Conservation (phyloP, 1,139 yeast genomes). For the Pichia sp. region DNA sequence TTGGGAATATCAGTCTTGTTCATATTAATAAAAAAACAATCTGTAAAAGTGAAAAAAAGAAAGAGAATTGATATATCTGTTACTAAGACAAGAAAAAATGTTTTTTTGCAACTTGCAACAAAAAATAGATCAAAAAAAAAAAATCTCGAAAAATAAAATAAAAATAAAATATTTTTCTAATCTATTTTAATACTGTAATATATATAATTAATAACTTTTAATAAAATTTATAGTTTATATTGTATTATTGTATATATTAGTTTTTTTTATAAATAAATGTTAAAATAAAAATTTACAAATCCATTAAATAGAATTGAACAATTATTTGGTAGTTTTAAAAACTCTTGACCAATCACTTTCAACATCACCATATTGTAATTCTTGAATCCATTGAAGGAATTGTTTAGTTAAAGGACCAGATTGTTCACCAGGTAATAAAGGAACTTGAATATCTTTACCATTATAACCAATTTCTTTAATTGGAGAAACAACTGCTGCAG, state of each 20-base stretch:
- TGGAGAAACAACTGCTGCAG: constrained; percentile 96
- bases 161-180: no score
- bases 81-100: neutral
- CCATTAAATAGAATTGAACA: no score
- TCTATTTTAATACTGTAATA: no score
- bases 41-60: neutral
- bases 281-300: no score
- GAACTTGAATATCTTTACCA: constrained; percentile 66
- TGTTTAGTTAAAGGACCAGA: constrained; percentile 72
- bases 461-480: constrained; percentile 80
- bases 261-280: no score
- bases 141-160: no score
- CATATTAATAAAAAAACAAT: neutral
- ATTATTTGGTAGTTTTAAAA: constrained; percentile 26
- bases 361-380: constrained; percentile 82
- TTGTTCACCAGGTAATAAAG: constrained; percentile 71
- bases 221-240: no score
- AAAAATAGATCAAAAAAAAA: no score
- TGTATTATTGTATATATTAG: no score
- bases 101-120: neutral
- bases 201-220: no score
- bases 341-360: constrained; percentile 62
- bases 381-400: constrained; percentile 77
- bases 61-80: neutral
- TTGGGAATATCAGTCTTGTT: neutral